A percentile compares a stretch with the other conserved stretches of the same genome.
Conservation (phyloP, 345 rosid species). For the Hypericum androsaemum region DNA sequence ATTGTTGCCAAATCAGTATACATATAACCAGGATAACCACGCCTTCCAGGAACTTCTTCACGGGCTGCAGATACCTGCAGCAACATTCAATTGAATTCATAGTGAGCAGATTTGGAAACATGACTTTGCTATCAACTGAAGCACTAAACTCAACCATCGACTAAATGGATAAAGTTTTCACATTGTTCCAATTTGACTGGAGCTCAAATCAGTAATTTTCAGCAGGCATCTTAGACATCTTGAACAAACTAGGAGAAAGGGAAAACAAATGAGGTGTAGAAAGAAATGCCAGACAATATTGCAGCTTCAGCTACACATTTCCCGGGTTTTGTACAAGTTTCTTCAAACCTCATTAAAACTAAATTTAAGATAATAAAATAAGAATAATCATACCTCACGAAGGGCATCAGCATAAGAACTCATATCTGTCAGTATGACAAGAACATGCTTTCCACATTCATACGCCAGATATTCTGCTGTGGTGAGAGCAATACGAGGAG, state of each 20-base stretch:
- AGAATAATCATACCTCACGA: conserved; percentile 59
- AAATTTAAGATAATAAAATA: conserved; percentile 1
- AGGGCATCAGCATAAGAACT: conserved; percentile 99
- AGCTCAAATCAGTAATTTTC: too few species aligned
- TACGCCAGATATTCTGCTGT: conserved; percentile 96
- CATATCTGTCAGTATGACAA: conserved; percentile 92
- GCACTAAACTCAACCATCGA: too few species aligned
- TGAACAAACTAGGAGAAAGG: too few species aligned
- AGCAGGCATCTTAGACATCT: too few species aligned
- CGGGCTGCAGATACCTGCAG: conserved; percentile 97
- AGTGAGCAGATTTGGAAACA: too few species aligned
- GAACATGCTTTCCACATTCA: conserved; percentile 96
- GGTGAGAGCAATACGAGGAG: conserved; percentile 93
- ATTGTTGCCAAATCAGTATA: conserved; percentile 98
- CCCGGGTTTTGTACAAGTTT: too few species aligned
- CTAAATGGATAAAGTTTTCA: too few species aligned
- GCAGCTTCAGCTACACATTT: too few species aligned
- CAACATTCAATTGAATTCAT: conserved; percentile 10
- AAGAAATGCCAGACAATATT: too few species aligned
- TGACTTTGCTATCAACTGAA: too few species aligned
- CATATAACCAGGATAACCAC: conserved; percentile 99
- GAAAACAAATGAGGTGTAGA: too few species aligned
- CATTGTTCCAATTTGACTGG: too few species aligned
- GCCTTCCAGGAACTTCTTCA: conserved; percentile 99
- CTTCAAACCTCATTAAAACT: neutral